Conservation (phyloP, 2,329 filamentous ascomycete species). For the Talaromyces islandicus region DNA sequence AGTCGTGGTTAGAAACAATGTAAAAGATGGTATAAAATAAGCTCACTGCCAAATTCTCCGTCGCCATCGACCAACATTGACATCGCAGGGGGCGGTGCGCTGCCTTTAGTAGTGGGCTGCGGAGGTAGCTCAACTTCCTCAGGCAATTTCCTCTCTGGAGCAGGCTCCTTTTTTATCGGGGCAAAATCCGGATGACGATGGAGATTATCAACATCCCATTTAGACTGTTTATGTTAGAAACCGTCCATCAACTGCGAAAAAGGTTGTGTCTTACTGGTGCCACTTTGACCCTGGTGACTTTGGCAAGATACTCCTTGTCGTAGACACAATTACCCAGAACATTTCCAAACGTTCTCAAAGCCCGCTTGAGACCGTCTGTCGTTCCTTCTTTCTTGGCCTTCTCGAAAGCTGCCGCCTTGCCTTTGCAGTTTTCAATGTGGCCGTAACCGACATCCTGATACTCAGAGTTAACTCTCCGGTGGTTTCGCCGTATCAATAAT, state of each 20-base stretch:
- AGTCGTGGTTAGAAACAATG: background rate
- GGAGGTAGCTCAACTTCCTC: conserved; percentile 45
- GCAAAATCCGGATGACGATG: conserved; percentile 74
- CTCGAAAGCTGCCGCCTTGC: conserved; percentile 92
- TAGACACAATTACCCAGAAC: conserved; percentile 98
- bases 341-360: conserved; percentile 88
- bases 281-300: conserved; percentile 84
- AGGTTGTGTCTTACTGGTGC: conserved; percentile 46
- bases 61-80: conserved; percentile 29
- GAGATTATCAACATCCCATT: conserved; percentile 71
- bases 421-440: conserved; percentile 91
- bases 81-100: conserved; percentile 14
- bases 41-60: conserved; percentile 39
- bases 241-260: background rate
- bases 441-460: conserved; percentile 83
- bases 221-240: conserved; percentile 40
- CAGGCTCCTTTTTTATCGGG: conserved; percentile 52
- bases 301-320: conserved; percentile 86
- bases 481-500: background rate
- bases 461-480: background rate
- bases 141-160: conserved; percentile 27
- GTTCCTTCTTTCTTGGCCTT: conserved; percentile 98
- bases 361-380: conserved; percentile 86
- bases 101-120: conserved; percentile 23
- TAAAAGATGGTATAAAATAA: background rate